Percentiles rank a stretch among this genome's conserved stretches.
phyloP scores from a whole-genome alignment of 2,329 filamentous ascomycete species.

The Colletotrichum simmondsii region DNA sequence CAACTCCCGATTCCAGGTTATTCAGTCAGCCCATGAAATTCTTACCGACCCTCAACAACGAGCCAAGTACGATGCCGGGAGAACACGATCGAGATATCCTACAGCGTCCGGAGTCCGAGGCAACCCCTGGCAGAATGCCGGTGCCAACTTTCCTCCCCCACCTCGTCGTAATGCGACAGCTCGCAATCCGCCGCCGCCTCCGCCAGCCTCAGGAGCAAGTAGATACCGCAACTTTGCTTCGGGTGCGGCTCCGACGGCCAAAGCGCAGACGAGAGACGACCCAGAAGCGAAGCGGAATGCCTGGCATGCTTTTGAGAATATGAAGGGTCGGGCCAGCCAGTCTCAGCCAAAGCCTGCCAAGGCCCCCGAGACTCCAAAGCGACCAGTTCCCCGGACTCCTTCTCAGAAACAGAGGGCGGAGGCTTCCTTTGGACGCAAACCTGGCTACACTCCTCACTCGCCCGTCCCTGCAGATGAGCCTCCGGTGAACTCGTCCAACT shows the following conservation, averaged over 20 bases:
- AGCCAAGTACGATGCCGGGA: constrained; percentile 63
- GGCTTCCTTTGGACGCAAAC: constrained; percentile 64
- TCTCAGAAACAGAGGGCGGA: constrained; percentile 64
- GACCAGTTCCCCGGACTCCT: constrained; percentile 60
- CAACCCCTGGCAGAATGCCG: constrained; percentile 66
- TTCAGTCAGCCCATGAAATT: constrained; percentile 87
- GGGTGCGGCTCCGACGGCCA: constrained; percentile 55
- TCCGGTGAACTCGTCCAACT: constrained; percentile 60
- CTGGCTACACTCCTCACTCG: constrained; percentile 62
- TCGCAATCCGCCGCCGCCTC: constrained; percentile 36
- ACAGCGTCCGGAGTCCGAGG: constrained; percentile 65
- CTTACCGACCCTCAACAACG: constrained; percentile 62
- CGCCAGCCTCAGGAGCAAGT: constrained; percentile 52
- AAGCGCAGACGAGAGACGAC: constrained; percentile 44
- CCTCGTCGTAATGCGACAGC: constrained; percentile 52
- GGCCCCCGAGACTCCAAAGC: constrained; percentile 41
- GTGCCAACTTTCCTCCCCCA: constrained; percentile 61
- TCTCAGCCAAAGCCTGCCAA: constrained; percentile 39
- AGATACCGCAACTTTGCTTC: constrained; percentile 57
- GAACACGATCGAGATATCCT: constrained; percentile 52
- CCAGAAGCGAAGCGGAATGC: constrained; percentile 54
- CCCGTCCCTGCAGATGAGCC: constrained; percentile 63
- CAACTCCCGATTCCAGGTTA: constrained; percentile 85
- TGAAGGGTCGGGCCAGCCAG: constrained; percentile 48
- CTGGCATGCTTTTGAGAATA: constrained; percentile 55